Percentiles rank a stretch among this genome's conserved stretches.
phyloP scores from a whole-genome alignment of 2,329 filamentous ascomycete genomes.

The Rhinocladiella similis region DNA sequence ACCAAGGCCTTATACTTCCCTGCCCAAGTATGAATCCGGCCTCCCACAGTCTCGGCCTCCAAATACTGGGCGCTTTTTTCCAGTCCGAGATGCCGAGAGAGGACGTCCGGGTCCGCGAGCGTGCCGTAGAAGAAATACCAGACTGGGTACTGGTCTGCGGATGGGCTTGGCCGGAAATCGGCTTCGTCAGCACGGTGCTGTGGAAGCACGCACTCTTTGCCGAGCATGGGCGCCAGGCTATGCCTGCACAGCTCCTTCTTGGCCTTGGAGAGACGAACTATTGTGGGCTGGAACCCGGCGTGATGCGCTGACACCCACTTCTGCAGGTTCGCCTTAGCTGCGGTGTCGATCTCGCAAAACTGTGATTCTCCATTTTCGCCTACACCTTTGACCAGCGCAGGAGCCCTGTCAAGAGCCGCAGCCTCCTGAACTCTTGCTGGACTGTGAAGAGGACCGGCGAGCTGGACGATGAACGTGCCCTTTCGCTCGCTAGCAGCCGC shows the following conservation, averaged over 20 bases:
- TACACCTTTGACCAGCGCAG: slow-evolving; percentile 18
- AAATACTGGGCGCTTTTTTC: slow-evolving; percentile 26
- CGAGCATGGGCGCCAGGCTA: slow-evolving; percentile 29
- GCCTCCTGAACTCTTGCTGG: slow-evolving; percentile 26
- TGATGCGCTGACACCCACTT: slow-evolving; percentile 25
- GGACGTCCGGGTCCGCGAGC: slow-evolving; percentile 33
- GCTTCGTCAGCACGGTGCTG: slow-evolving; percentile 29
- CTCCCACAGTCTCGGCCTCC: slow-evolving; percentile 36
- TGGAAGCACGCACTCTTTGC: slow-evolving; percentile 32
- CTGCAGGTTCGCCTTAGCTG: slow-evolving; percentile 18
- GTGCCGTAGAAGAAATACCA: slow-evolving; percentile 49
- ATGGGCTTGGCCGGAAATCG: slow-evolving; percentile 13
- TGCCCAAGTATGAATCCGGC: slow-evolving; percentile 37
- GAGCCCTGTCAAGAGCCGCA: slow-evolving; percentile 19
- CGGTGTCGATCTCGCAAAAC: slow-evolving; percentile 31
- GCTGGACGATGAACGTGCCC: slow-evolving; percentile 29
- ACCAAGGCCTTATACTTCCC: slow-evolving; percentile 43
- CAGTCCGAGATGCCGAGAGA: slow-evolving; percentile 36
- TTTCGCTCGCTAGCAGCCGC: too few species aligned
- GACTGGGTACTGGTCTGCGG: slow-evolving; percentile 38
- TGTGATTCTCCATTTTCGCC: slow-evolving; percentile 24
- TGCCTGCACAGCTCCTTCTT: slow-evolving; percentile 30
- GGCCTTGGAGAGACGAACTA: slow-evolving; percentile 31
- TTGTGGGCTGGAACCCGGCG: slow-evolving; percentile 29
- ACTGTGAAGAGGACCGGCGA: slow-evolving; percentile 29